Conservation (phyloP, 2,329 filamentous ascomycete genomes). For the Salinomyces thailandicus region DNA sequence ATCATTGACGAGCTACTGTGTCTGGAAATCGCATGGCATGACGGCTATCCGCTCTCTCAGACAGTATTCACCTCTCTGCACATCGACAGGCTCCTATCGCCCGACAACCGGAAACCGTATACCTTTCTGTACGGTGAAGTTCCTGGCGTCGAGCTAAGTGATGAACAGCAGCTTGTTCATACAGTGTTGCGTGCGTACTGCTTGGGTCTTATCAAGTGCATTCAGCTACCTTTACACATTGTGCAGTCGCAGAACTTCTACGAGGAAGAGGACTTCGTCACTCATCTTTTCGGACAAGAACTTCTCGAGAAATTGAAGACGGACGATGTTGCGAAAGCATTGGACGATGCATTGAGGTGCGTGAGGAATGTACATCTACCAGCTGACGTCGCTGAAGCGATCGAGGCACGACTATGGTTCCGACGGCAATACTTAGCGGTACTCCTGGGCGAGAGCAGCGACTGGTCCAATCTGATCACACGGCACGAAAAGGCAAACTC, state of each 20-base stretch:
- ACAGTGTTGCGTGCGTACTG: constrained; percentile 75
- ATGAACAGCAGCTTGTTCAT: constrained; percentile 38
- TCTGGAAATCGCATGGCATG: constrained; percentile 95
- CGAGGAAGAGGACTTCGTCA: constrained; percentile 97
- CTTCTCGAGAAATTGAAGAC: constrained; percentile 56
- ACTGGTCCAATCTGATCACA: constrained; percentile 23
- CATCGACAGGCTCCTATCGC: constrained; percentile 70
- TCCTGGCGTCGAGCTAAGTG: neutral
- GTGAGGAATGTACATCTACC: constrained; percentile 26
- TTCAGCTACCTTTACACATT: constrained; percentile 63
- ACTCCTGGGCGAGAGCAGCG: constrained; percentile 30
- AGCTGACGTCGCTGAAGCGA: constrained; percentile 13
- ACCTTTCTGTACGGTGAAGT: constrained; percentile 34
- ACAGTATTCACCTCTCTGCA: constrained; percentile 90
- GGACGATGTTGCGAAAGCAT: constrained; percentile 43
- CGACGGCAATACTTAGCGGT: constrained; percentile 51
- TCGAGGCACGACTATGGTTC: constrained; percentile 49
- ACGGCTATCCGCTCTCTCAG: constrained; percentile 89
- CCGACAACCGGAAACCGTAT: constrained; percentile 34
- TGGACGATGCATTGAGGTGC: constrained; percentile 46
- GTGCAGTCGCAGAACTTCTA: constrained; percentile 82
- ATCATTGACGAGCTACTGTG: constrained; percentile 90
- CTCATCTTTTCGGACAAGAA: constrained; percentile 74
- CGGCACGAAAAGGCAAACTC: constrained; percentile 40
- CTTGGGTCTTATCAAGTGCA: constrained; percentile 71